These are phyloP conservation scores for Fusarium longipes DNA, from an alignment of 2,329 filamentous ascomycete genomes.

Conservation along the genomic window DNA sequence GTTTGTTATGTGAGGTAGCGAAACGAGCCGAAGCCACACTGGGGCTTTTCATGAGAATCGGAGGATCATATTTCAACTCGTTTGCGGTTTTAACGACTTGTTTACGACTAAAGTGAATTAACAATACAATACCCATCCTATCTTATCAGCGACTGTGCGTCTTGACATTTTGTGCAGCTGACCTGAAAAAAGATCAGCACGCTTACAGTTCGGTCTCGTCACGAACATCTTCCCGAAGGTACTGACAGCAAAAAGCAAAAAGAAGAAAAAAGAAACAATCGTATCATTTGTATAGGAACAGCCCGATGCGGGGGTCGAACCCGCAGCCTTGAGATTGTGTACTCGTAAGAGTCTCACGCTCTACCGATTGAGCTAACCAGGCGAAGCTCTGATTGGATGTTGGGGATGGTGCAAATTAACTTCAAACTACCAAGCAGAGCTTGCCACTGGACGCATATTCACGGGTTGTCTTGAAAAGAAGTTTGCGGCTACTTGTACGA, in stretches of 20 bases:
- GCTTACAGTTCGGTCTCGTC: neutral
- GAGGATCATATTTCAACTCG: neutral
- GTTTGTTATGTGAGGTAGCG: slow-evolving; percentile 69
- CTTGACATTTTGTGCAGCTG: no score
- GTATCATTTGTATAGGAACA: slow-evolving; percentile 51
- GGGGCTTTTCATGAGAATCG: neutral
- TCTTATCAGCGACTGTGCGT: neutral
- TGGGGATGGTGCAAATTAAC: accelerated
- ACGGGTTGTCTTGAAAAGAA: no score
- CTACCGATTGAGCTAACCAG: slow-evolving; percentile 63
- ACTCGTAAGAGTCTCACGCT: slow-evolving; percentile 75
- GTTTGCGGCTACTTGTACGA: no score
- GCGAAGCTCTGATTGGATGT: slow-evolving; percentile 34
- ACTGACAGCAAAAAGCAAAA: neutral
- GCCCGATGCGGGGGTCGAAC: slow-evolving; percentile 63
- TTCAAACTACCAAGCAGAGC: neutral
- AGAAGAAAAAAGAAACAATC: slow-evolving; percentile 27
- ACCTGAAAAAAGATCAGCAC: neutral
- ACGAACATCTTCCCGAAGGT: no score
- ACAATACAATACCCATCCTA: neutral
- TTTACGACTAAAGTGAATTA: slow-evolving; percentile 13
- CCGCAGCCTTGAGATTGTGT: slow-evolving; percentile 65
- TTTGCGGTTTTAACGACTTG: neutral
- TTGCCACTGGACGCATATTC: no score
- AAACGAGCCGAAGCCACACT: slow-evolving; percentile 67